phyloP scores from a whole-genome alignment of 2,329 filamentous ascomycete genomes.

The Akanthomyces muscarius region DNA sequence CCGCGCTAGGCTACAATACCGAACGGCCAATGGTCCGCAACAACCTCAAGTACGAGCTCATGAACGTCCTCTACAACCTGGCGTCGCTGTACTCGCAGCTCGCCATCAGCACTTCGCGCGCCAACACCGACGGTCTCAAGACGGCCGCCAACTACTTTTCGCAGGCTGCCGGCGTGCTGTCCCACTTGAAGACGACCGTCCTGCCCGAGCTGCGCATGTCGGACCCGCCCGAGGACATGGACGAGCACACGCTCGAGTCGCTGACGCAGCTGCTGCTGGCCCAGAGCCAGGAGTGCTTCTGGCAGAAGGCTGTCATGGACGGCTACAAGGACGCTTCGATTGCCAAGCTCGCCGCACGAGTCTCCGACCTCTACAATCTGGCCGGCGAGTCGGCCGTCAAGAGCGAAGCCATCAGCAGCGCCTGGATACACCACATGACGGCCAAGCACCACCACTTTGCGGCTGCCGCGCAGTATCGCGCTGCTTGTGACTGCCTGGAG shows the following conservation, averaged over 20 bases:
- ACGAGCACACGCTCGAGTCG: slow-evolving; percentile 78
- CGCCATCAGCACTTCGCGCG: slow-evolving; percentile 73
- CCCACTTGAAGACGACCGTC: slow-evolving; percentile 69
- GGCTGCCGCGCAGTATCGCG: slow-evolving; percentile 87
- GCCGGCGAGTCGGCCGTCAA: slow-evolving; percentile 83
- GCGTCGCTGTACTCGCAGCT: slow-evolving; percentile 91
- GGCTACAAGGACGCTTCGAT: slow-evolving; percentile 89
- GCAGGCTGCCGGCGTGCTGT: slow-evolving; percentile 77
- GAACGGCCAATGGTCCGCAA: slow-evolving; percentile 65
- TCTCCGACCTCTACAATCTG: slow-evolving; percentile 84
- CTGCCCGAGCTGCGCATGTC: slow-evolving; percentile 78
- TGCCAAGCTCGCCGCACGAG: slow-evolving; percentile 80
- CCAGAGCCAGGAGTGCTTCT: slow-evolving; percentile 95
- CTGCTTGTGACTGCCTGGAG: slow-evolving; percentile 85
- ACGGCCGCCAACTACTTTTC: slow-evolving; percentile 87
- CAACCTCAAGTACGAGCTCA: slow-evolving; percentile 75
- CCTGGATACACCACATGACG: slow-evolving; percentile 97
- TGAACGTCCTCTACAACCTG: slow-evolving; percentile 91
- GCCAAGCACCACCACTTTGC: slow-evolving; percentile 98
- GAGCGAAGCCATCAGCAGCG: slow-evolving; percentile 82
- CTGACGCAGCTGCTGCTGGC: slow-evolving; percentile 80
- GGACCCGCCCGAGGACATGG: slow-evolving; percentile 92
- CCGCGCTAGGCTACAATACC: slow-evolving; percentile 84
- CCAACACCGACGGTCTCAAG: slow-evolving; percentile 78
- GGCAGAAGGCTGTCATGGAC: slow-evolving; percentile 95